Evolutionary conservation across 768 basidiomycete genomes (phyloP).

Genomic region (Polyporus arcularius): DNA sequence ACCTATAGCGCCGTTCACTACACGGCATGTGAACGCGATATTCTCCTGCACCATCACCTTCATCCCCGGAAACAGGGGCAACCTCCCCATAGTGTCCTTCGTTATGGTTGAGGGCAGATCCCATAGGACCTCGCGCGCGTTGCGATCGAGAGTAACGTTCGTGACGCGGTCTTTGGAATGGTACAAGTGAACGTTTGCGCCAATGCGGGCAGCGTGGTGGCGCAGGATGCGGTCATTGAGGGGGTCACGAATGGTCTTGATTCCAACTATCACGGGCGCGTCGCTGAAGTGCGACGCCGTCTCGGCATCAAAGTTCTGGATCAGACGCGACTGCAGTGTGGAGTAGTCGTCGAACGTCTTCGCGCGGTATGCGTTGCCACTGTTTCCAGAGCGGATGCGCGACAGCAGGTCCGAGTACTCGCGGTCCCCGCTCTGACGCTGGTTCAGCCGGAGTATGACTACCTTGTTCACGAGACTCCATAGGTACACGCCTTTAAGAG

Average conservation of each 20-base stretch:
- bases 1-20: conserved; percentile 23
- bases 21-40: conserved; percentile 4
- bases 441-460: neutral
- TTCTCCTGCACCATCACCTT: conserved; percentile 24
- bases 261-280: conserved; percentile 1
- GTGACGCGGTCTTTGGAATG: neutral
- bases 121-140: neutral
- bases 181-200: neutral
- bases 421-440: neutral
- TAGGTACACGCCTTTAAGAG: neutral
- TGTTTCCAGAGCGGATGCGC: neutral
- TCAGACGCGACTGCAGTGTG: neutral
- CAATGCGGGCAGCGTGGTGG: neutral
- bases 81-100: neutral
- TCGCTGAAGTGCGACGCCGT: neutral
- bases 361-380: neutral
- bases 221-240: neutral
- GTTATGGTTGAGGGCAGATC: neutral
- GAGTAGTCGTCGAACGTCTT: neutral
- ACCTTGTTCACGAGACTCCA: neutral
- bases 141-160: neutral
- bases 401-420: neutral
- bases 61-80: conserved; percentile 25
- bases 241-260: neutral
- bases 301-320: neutral